phyloP scores from a whole-genome alignment of 495 filamentous ascomycete species.

The Opeltia flavorubescens region DNA sequence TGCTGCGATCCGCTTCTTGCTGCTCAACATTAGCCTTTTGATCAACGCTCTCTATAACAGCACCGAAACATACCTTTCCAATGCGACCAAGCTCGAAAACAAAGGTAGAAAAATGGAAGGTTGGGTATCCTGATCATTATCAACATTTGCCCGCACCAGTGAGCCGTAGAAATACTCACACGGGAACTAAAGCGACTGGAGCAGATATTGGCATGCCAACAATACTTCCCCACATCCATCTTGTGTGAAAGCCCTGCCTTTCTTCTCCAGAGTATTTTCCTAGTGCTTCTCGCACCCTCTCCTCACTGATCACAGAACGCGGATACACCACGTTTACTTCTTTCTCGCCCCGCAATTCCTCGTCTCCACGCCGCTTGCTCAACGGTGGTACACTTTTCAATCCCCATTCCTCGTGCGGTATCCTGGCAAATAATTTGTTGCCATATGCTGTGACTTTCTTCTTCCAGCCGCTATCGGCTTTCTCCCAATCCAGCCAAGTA shows the following conservation, averaged over 20 bases:
- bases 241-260: conserved; percentile 60
- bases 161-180: conserved; percentile 43
- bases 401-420: conserved; percentile 96
- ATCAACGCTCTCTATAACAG: background rate
- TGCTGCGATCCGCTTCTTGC: conserved; percentile 77
- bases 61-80: conserved; percentile 38
- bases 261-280: conserved; percentile 54
- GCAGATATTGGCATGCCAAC: conserved; percentile 70
- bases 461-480: conserved; percentile 73
- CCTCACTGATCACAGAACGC: conserved; percentile 45
- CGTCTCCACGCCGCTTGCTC: conserved; percentile 45
- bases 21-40: conserved; percentile 11
- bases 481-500: conserved; percentile 79
- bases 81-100: conserved; percentile 63
- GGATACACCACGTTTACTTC: conserved; percentile 72
- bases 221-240: conserved; percentile 65
- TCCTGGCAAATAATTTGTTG: conserved; percentile 68
- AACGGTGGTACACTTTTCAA: conserved; percentile 87
- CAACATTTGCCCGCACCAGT: conserved; percentile 6
- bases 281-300: conserved; percentile 46
- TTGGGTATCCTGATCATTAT: conserved; percentile 59
- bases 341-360: conserved; percentile 46
- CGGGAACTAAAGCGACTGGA: conserved; percentile 66
- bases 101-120: conserved; percentile 93
- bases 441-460: conserved; percentile 72